Evolutionary conservation across 805 yeast species (phyloP).

Genomic region (Spathaspora arborariae): DNA sequence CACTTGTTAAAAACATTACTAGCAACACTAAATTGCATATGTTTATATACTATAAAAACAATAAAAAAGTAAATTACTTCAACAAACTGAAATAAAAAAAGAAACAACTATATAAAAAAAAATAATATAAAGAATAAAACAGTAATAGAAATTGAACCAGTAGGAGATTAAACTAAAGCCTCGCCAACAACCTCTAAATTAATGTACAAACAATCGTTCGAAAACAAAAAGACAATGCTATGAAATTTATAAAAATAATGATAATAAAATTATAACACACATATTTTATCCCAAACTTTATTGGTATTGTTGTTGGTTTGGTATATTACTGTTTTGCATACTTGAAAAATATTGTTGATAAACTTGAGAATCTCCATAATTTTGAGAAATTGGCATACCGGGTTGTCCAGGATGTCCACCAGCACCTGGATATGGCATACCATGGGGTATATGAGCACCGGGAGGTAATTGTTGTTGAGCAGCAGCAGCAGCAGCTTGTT

Average conservation of each 20-base stretch:
- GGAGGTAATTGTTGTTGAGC: constrained; percentile 38
- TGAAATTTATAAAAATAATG: neutral
- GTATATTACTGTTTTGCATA: constrained; percentile 46
- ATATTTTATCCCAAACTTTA: constrained; percentile 14
- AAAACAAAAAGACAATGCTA: neutral
- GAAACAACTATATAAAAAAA: too few species aligned
- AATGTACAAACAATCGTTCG: neutral
- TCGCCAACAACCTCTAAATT: neutral
- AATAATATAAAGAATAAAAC: neutral
- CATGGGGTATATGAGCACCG: constrained; percentile 39
- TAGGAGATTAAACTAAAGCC: neutral
- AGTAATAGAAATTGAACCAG: neutral
- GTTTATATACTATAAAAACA: neutral
- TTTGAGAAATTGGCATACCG: constrained; percentile 32
- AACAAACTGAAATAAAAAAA: neutral
- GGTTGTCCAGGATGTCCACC: constrained; percentile 36
- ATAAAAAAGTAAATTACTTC: neutral
- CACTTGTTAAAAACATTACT: neutral
- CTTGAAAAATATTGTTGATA: constrained; percentile 50
- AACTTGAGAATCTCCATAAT: constrained; percentile 44
- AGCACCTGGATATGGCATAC: constrained; percentile 39
- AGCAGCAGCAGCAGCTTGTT: constrained; percentile 22
- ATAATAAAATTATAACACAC: too few species aligned
- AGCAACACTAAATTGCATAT: neutral
- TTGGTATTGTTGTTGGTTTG: constrained; percentile 55